Percentiles rank a stretch among this genome's conserved stretches.
These are phyloP conservation scores for Fusarium sp. DNA, from an alignment of 2,329 filamentous ascomycete species.

Conservation along the genomic window DNA sequence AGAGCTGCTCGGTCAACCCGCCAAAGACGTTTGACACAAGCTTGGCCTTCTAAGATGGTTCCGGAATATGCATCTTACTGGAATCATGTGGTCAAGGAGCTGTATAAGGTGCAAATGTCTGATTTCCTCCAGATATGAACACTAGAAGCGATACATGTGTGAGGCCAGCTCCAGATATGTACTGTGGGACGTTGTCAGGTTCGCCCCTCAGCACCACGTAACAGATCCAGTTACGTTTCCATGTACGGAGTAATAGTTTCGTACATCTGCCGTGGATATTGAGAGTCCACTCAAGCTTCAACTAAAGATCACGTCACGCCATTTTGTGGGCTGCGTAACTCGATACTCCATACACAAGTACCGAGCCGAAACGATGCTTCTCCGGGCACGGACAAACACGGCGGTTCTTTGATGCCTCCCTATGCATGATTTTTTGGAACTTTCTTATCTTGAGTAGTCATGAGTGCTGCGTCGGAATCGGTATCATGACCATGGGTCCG, in stretches of 20 bases:
- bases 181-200: slow-evolving; percentile 4
- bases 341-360: slow-evolving; percentile 10
- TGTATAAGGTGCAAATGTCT: not conserved
- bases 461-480: no score
- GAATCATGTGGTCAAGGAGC: slow-evolving; percentile 19
- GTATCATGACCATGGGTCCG: no score
- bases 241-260: slow-evolving; percentile 14
- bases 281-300: slow-evolving; percentile 20
- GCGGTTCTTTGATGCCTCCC: not conserved
- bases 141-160: not conserved
- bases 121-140: not conserved
- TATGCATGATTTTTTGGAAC: not conserved
- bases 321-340: slow-evolving; percentile 20
- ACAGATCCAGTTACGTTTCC: slow-evolving; percentile 25
- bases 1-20: slow-evolving; percentile 21
- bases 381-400: not conserved
- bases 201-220: slow-evolving; percentile 20
- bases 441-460: not conserved
- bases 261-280: slow-evolving; percentile 29
- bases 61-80: slow-evolving; percentile 12
- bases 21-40: not conserved
- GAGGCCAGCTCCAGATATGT: not conserved
- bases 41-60: slow-evolving; percentile 19
- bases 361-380: slow-evolving; percentile 7
- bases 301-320: slow-evolving; percentile 26